Conservation (phyloP, 352 stramenopile genomes). For the Pythium dissimile region DNA sequence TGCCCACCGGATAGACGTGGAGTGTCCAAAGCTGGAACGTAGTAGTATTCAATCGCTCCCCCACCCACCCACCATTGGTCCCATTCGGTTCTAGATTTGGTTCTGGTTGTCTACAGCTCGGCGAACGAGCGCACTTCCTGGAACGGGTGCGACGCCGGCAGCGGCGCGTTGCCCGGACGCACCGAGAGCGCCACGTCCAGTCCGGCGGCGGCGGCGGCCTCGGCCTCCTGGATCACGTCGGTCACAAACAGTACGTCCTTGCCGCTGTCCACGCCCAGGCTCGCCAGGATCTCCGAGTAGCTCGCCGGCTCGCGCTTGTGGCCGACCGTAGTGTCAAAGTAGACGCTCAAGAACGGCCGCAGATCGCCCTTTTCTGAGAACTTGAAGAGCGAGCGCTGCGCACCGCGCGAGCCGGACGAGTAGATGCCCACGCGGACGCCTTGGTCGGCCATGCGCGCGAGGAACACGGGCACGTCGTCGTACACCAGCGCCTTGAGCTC, state of each 20-base stretch:
- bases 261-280: slow-evolving; percentile 71
- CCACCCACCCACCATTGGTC: too few species aligned
- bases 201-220: slow-evolving; percentile 67
- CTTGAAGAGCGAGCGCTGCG: slow-evolving; percentile 85
- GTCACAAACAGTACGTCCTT: slow-evolving; percentile 88
- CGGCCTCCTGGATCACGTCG: slow-evolving; percentile 82
- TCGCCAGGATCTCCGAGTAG: slow-evolving; percentile 82
- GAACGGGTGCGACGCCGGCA: slow-evolving; percentile 59
- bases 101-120: slow-evolving; percentile 50
- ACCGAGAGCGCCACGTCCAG: slow-evolving; percentile 73
- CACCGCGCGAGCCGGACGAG: slow-evolving; percentile 88
- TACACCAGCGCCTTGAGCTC: slow-evolving; percentile 90
- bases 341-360: slow-evolving; percentile 63
- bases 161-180: slow-evolving; percentile 79
- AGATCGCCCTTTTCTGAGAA: slow-evolving; percentile 83
- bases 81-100: too few species aligned
- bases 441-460: slow-evolving; percentile 71
- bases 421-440: slow-evolving; percentile 91
- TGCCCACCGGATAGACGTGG: slow-evolving; percentile 19
- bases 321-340: slow-evolving; percentile 85
- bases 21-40: too few species aligned
- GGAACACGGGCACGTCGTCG: slow-evolving; percentile 83
- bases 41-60: too few species aligned
- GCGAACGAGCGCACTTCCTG: slow-evolving; percentile 54
- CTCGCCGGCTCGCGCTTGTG: slow-evolving; percentile 70